Percentiles rank a stretch among this genome's conserved stretches.
Conservation (phyloP, 805 yeast genomes). For the Myxozyma udenii region DNA sequence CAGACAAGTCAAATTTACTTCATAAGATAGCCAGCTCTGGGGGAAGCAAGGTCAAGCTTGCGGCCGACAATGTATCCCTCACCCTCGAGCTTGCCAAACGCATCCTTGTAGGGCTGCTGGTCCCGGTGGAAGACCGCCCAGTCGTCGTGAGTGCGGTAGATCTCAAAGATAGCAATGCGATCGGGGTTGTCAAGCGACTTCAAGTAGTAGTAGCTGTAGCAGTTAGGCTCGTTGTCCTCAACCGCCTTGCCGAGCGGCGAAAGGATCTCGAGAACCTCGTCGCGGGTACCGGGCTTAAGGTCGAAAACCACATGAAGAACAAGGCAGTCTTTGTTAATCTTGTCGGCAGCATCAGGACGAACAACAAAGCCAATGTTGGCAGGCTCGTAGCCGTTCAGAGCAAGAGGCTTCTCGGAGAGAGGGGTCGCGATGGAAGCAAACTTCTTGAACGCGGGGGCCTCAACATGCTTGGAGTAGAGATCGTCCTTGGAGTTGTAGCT, state of each 20-base stretch:
- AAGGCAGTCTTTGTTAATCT: constrained; percentile 9
- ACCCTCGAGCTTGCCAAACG: constrained; percentile 16
- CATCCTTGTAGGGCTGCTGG: constrained; percentile 9
- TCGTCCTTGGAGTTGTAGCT: constrained; percentile 21
- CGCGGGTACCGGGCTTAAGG: constrained; percentile 46
- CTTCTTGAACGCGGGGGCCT: constrained; percentile 12
- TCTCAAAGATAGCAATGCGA: constrained; percentile 22
- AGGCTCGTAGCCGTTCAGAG: constrained; percentile 14
- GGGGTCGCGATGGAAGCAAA: constrained; percentile 14
- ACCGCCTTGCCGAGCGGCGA: constrained; percentile 12
- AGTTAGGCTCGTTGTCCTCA: constrained; percentile 13
- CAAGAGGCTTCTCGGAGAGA: constrained; percentile 5
- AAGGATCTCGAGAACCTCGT: constrained; percentile 60
- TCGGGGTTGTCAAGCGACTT: constrained; percentile 16
- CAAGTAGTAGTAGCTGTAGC: constrained; percentile 17
- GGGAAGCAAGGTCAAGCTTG: no score
- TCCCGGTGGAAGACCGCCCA: constrained; percentile 19
- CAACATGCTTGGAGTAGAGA: constrained; percentile 17
- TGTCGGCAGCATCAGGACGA: constrained; percentile 13
- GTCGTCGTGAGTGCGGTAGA: constrained; percentile 18
- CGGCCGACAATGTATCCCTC: no score
- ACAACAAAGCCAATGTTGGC: constrained; percentile 25
- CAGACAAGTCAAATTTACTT: no score
- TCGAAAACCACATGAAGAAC: constrained; percentile 13
- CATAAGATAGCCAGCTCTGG: no score